phyloP scores from a whole-genome alignment of 2,329 filamentous ascomycete genomes.

The Epichloe uncinata region DNA sequence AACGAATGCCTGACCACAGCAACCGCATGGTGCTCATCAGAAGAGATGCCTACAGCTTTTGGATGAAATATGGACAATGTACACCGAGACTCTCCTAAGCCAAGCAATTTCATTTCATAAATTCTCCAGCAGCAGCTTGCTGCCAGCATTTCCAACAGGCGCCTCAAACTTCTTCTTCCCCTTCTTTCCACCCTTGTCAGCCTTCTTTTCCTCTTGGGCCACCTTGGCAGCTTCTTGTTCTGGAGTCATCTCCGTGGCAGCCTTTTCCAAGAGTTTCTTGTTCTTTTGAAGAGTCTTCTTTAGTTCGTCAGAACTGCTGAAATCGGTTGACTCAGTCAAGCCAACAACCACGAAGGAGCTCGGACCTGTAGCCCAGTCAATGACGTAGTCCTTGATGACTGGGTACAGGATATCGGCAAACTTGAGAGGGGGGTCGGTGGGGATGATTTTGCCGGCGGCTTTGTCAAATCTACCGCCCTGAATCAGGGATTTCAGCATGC shows the following conservation, averaged over 20 bases:
- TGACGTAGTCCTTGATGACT: conserved; percentile 58
- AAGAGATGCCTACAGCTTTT: neutral
- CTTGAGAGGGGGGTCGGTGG: conserved; percentile 60
- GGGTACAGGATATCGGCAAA: conserved; percentile 78
- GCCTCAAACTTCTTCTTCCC: conserved; percentile 30
- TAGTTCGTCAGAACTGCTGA: conserved; percentile 52
- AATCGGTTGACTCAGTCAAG: conserved; percentile 62
- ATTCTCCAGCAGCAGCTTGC: conserved; percentile 47
- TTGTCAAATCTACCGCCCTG: conserved; percentile 80
- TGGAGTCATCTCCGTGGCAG: conserved; percentile 44
- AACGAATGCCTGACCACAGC: neutral
- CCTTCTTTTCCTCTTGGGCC: conserved; percentile 31
- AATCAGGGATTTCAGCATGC: conserved; percentile 84
- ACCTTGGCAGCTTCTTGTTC: conserved; percentile 39
- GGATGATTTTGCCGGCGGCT: conserved; percentile 53
- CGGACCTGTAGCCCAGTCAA: conserved; percentile 75
- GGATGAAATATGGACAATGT: neutral
- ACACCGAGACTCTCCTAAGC: neutral
- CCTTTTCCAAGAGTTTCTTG: conserved; percentile 56
- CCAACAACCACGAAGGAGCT: conserved; percentile 80
- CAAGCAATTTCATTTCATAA: conserved; percentile 24
- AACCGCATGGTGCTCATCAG: neutral
- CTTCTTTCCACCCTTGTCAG: conserved; percentile 29
- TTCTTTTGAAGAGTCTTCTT: conserved; percentile 58
- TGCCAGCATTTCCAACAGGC: conserved; percentile 46